Evolutionary conservation across 306 rosid species (phyloP).

Genomic region (Sophora flavescens): DNA sequence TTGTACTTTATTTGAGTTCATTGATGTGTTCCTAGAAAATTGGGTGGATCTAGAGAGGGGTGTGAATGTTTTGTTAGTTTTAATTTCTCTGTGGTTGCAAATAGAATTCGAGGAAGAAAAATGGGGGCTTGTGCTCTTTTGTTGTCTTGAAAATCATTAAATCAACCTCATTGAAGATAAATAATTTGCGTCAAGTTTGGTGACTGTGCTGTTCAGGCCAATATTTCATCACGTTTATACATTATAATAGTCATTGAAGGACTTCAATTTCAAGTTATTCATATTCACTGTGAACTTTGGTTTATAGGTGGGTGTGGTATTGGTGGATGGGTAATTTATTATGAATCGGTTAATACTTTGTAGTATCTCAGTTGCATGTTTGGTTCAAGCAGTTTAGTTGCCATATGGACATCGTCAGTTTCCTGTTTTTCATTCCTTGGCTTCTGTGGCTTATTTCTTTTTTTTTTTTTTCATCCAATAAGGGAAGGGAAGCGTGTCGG

Average conservation of each 20-base stretch:
- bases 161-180: background rate
- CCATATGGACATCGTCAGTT: background rate
- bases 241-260: background rate
- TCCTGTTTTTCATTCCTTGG: background rate
- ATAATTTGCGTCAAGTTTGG: background rate
- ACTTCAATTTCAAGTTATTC: background rate
- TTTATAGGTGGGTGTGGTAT: slow-evolving; percentile 7
- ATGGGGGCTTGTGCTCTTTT: background rate
- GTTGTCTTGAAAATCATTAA: background rate
- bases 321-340: background rate
- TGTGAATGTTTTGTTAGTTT: background rate
- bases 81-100: slow-evolving; percentile 21
- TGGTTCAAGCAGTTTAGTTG: slow-evolving; percentile 21
- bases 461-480: background rate
- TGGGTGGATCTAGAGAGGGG: slow-evolving; percentile 38
- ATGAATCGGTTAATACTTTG: background rate
- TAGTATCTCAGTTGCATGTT: background rate
- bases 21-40: background rate
- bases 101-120: slow-evolving; percentile 9
- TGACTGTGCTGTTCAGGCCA: slow-evolving; percentile 10
- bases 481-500: background rate
- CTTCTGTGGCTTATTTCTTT: background rate
- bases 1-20: slow-evolving; percentile 24
- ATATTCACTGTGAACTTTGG: background rate
- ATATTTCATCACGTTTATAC: slow-evolving; percentile 21